phyloP scores from a whole-genome alignment of 257 asterid genomes.

The Fraxinus excelsior region DNA sequence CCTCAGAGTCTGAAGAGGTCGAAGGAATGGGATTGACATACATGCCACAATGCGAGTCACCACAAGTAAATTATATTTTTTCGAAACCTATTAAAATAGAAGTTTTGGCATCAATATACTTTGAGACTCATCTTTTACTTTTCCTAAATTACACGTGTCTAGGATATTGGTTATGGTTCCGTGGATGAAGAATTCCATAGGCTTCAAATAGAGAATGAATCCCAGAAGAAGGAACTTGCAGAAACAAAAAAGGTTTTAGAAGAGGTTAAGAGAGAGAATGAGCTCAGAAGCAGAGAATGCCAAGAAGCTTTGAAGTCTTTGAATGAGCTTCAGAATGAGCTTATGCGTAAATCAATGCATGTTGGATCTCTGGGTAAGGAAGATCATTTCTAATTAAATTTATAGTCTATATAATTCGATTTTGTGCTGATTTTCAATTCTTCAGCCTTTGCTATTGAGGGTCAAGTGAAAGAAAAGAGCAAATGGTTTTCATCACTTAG shows the following conservation, averaged over 20 bases:
- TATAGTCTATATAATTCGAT: not conserved
- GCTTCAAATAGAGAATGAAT: slow-evolving; percentile 44
- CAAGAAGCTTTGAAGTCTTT: slow-evolving; percentile 81
- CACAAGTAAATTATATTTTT: slow-evolving; percentile 38
- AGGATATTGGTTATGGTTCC: slow-evolving; percentile 39
- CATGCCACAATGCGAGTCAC: slow-evolving; percentile 26
- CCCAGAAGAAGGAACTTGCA: slow-evolving; percentile 55
- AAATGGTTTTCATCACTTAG: slow-evolving; percentile 81
- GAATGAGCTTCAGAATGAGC: slow-evolving; percentile 85
- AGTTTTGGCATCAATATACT: not conserved
- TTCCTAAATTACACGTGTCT: slow-evolving; percentile 5
- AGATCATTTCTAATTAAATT: slow-evolving; percentile 10
- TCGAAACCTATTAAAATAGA: slow-evolving; percentile 4
- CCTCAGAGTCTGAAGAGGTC: slow-evolving; percentile 47
- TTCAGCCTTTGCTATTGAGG: slow-evolving; percentile 96
- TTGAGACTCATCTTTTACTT: slow-evolving; percentile 10
- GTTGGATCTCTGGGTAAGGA: slow-evolving; percentile 91
- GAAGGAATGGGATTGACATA: slow-evolving; percentile 31
- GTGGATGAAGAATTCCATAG: slow-evolving; percentile 41
- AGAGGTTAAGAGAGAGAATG: slow-evolving; percentile 62
- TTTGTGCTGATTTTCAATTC: slow-evolving; percentile 18
- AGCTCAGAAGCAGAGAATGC: slow-evolving; percentile 68
- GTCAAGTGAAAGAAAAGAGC: slow-evolving; percentile 94
- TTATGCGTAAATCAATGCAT: slow-evolving; percentile 98
- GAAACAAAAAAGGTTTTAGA: slow-evolving; percentile 60